phyloP scores from a whole-genome alignment of 768 basidiomycete genomes.

The Paxillus ammoniavirescens region DNA sequence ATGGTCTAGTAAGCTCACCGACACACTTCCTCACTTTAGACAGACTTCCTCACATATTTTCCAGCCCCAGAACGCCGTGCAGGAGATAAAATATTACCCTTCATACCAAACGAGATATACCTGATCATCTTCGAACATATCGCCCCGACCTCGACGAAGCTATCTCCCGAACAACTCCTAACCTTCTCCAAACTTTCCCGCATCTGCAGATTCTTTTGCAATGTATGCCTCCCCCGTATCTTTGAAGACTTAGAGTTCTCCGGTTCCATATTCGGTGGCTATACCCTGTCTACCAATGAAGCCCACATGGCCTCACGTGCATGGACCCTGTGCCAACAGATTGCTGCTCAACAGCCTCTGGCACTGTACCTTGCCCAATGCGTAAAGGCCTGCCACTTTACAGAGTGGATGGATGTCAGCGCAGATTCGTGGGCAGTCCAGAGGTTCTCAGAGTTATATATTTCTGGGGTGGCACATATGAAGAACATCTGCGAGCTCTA shows the following conservation, averaged over 20 bases:
- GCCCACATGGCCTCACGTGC: background rate
- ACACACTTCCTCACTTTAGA: background rate
- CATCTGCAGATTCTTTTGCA: conserved; percentile 45
- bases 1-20: conserved; percentile 1
- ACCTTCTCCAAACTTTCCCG: conserved; percentile 31
- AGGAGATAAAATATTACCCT: conserved; percentile 12
- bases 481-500: no score
- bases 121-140: conserved; percentile 38
- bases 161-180: conserved; percentile 7
- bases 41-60: background rate
- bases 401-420: background rate
- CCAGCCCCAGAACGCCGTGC: conserved; percentile 27
- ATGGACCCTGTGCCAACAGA: conserved; percentile 24
- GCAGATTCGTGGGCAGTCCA: background rate
- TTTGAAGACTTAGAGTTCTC: conserved; percentile 33
- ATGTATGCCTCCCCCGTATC: conserved; percentile 37
- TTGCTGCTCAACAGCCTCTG: conserved; percentile 25
- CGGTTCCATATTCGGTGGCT: conserved; percentile 18
- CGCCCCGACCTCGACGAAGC: conserved; percentile 14
- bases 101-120: conserved; percentile 47
- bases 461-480: conserved; percentile 1
- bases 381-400: conserved; percentile 26
- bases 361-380: conserved; percentile 29
- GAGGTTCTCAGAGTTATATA: conserved; percentile 1
- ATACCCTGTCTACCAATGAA: background rate